Evolutionary conservation across 2,329 filamentous ascomycete genomes (phyloP).

Genomic region (Venturia carpophila): DNA sequence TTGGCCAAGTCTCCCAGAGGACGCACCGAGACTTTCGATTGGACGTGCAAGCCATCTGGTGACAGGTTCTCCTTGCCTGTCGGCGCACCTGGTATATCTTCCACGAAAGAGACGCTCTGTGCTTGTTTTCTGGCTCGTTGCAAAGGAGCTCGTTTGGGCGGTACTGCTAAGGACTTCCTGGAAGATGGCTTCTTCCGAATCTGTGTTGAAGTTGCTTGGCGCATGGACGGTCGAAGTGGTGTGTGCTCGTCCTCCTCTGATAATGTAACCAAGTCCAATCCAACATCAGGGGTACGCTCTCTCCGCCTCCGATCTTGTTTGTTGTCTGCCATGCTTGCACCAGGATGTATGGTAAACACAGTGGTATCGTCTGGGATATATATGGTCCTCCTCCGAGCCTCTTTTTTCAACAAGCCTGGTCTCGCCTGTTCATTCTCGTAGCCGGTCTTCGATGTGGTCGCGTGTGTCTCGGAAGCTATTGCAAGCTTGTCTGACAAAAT

Average conservation of each 20-base stretch:
- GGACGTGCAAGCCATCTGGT: background rate
- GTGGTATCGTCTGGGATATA: conserved; percentile 47
- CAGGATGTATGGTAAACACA: conserved; percentile 45
- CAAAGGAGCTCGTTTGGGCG: conserved; percentile 37
- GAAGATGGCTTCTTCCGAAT: conserved; percentile 28
- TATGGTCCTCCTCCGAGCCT: conserved; percentile 41
- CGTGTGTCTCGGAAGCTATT: background rate
- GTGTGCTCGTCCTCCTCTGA: conserved; percentile 29
- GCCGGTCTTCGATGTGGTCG: conserved; percentile 4
- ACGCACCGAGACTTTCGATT: background rate
- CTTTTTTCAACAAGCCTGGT: conserved; percentile 27
- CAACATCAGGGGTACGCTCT: conserved; percentile 31
- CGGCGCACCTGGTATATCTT: conserved; percentile 44
- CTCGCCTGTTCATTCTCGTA: conserved; percentile 22
- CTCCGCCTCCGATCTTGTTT: conserved; percentile 20
- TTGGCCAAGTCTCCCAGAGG: conserved; percentile 14
- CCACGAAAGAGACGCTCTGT: conserved; percentile 35
- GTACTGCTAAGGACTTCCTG: conserved; percentile 37
- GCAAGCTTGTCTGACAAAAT: conserved; percentile 17
- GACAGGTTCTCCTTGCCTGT: conserved; percentile 52
- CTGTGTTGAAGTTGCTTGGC: conserved; percentile 24
- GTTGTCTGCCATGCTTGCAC: conserved; percentile 27
- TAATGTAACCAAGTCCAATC: conserved; percentile 32
- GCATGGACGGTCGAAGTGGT: conserved; percentile 22
- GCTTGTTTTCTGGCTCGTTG: conserved; percentile 23